Base-by-base conservation (phyloP, 169 alveolate species). In the Plasmodium adleri region DNA sequence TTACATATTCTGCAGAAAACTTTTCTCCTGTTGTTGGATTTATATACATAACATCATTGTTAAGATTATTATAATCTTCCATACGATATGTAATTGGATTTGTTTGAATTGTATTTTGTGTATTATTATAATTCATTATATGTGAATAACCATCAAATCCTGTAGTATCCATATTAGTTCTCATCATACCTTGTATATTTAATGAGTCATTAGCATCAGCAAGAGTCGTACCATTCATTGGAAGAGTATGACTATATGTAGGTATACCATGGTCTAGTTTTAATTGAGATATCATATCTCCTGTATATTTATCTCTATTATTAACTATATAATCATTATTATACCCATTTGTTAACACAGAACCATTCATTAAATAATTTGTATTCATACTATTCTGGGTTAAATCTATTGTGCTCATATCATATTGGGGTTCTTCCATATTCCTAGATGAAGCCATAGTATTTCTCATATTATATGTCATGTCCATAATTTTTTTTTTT, bases 131-230 rank as follows among this genome's bases (percentile, higher is more conserved):
- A 70, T 83, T 83, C 67, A 83, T 70, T 70, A 83, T 54, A 63
- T 83, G 68, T 70, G 74, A 28, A 58, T 83, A 83, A 70, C 74
- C 71, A 1, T 83, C 91, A 83, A 70, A 71, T 49, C 86, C 91
- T 39, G 85, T 43, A 47, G 85, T 56, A 56, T 68, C 91, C 22
- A 83, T 17, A 58, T 66, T 15, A n/a, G 73, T 70, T 20, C 71
- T 68, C 91, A 83, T 83, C 91, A 83, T 83, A 59, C 91, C 91
- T 32, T 83, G 86, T 85, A 83, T 70, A 49, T 54, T 70, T 10
- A 71, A 24, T 32, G 73, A 58, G 6, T 83, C 91, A 71, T 68
- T 83, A 13, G 68, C 74, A 13, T 59, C 86, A 20, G 71, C 52
- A n/a, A 49, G 72, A 45, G 59, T 83, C 24, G 26, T 49, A 43